Evolutionary conservation across 768 basidiomycete genomes (phyloP), one percentile per base, ranked within the genome.

Genomic region (Suillus subaureus): DNA sequence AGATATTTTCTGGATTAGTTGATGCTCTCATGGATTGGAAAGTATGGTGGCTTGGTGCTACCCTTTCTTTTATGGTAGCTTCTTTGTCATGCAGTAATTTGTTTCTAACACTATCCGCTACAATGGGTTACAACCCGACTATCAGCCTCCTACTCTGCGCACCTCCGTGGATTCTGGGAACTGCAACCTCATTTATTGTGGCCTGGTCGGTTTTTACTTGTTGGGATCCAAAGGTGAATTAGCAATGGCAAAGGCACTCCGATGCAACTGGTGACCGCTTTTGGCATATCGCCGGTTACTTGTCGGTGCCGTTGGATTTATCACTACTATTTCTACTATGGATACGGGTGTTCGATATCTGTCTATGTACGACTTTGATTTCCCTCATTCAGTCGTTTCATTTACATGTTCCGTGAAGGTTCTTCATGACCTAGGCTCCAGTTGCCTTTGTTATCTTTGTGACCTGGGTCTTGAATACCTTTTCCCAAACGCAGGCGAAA

Each of bases 401-500:
- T 55, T 55, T 49, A 47, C 18, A 60, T 37, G 28, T 15, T 61
- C 26, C 47, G 13, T 18, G 7, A 67, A 91, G 90, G 39, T 92
- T 93, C 75, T 76, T 93, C 47, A 89, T 92, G 87, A 87, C 90
- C 7, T 87, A 89, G 70, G 84, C 87, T 1, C 88, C 90, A 71
- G 83, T 88, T 6, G 91, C 84, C 4, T 90, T 88, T 70, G 85
- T 92, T 65, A 83, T 83, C 65, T 87, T 91, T 70, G 78, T 79
- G 71, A 75, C 82, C 18, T 84, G 82, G 85, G 78, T 85, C 61
- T 80, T 80, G 60, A 84, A 81, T 67, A 81, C 82, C 12, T 81
- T 96, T 77, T 87, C 92, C 26, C 85, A 88, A 21, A 87, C 94
- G 28, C 87, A 92, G 3, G 85, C 89, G 26, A 95, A 94, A 76